A percentile compares a stretch with the other conserved stretches of the same genome.
phyloP scores from a whole-genome alignment of 1,139 yeast species.

The Torulaspora globosa region DNA sequence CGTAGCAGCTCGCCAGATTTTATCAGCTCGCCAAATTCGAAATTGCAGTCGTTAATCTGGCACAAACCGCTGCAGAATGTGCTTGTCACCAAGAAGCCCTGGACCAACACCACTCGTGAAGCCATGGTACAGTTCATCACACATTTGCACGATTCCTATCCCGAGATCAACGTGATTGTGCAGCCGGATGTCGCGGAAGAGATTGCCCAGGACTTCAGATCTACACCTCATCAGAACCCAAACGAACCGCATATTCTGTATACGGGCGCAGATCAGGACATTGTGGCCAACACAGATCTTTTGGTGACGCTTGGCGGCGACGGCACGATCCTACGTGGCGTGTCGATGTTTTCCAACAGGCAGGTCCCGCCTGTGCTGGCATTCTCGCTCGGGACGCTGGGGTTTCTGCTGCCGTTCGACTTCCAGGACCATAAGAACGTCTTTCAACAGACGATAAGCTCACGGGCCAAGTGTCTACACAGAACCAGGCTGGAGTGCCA shows the following conservation, averaged over 20 bases:
- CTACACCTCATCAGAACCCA: constrained; percentile 32
- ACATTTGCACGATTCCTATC: constrained; percentile 53
- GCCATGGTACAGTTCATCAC: constrained; percentile 65
- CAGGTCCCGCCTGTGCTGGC: constrained; percentile 84
- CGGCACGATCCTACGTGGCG: constrained; percentile 82
- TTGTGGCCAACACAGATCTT: constrained; percentile 57
- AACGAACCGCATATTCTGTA: constrained; percentile 41
- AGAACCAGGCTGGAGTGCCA: constrained; percentile 77
- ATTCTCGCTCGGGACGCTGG: constrained; percentile 87
- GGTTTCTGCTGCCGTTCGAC: constrained; percentile 85
- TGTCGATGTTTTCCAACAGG: constrained; percentile 58
- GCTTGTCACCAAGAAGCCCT: constrained; percentile 78
- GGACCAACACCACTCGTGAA: constrained; percentile 59
- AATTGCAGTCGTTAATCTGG: constrained; percentile 50
- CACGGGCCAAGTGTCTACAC: constrained; percentile 66
- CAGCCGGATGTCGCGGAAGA: constrained; percentile 75
- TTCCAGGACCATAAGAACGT: constrained; percentile 58
- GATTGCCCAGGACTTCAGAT: constrained; percentile 44
- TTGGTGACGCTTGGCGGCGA: constrained; percentile 91
- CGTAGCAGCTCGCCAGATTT: constrained; percentile 39
- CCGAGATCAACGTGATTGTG: constrained; percentile 71
- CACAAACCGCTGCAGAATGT: constrained; percentile 59
- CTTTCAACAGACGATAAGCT: constrained; percentile 60
- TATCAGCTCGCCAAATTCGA: constrained; percentile 45
- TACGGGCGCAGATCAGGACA: constrained; percentile 57